Conservation (phyloP, 2,329 filamentous ascomycete species). For the Cordyceps javanica region DNA sequence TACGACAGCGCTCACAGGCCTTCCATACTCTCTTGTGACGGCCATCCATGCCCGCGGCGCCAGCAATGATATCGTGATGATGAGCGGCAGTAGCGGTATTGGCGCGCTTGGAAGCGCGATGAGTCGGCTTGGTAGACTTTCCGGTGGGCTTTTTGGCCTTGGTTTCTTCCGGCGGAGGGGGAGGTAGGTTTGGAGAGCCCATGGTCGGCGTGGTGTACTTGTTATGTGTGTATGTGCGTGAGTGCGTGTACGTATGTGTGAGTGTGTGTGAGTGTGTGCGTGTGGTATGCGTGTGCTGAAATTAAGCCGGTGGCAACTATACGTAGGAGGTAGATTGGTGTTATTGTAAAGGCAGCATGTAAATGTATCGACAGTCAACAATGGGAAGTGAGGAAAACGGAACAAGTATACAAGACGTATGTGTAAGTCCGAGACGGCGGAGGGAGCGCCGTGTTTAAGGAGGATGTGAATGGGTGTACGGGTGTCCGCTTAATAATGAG, state of each 20-base stretch:
- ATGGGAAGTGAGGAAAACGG: neutral
- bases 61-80: slow-evolving; percentile 31
- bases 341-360: neutral
- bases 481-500: slow-evolving; percentile 13
- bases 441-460: slow-evolving; percentile 10
- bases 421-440: slow-evolving; percentile 5
- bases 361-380: neutral
- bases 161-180: slow-evolving; percentile 45
- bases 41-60: slow-evolving; percentile 39
- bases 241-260: neutral
- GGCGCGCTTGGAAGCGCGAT: slow-evolving; percentile 47
- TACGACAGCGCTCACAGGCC: slow-evolving; percentile 59
- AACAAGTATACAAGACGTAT: slow-evolving; percentile 2
- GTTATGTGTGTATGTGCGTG: too few species aligned
- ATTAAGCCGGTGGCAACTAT: neutral
- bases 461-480: neutral
- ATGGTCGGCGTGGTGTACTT: too few species aligned
- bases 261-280: slow-evolving; percentile 20
- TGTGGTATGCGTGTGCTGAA: neutral
- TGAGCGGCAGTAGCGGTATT: slow-evolving; percentile 29
- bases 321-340: neutral
- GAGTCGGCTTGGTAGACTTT: slow-evolving; percentile 43
- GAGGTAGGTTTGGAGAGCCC: slow-evolving; percentile 43
- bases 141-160: slow-evolving; percentile 31
- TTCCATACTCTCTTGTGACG: slow-evolving; percentile 62